These are phyloP conservation scores for Emmonsia crescens DNA, from an alignment of 2,329 filamentous ascomycete genomes.

Conservation along the genomic window DNA sequence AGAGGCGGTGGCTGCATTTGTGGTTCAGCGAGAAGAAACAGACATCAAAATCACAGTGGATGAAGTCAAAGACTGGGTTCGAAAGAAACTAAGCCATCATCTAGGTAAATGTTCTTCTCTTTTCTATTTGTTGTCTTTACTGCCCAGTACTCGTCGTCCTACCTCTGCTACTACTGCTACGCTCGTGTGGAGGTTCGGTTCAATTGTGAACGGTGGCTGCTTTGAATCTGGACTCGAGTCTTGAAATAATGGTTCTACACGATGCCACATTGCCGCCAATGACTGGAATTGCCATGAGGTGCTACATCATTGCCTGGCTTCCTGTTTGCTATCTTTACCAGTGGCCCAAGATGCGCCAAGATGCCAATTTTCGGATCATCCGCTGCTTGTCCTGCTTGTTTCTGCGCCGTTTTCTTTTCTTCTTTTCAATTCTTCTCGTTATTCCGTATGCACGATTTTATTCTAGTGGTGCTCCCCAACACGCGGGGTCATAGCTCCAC, in stretches of 20 bases:
- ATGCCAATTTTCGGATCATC: neutral
- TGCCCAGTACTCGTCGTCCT: neutral
- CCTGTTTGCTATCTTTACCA: neutral
- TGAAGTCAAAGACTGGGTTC: conserved; percentile 62
- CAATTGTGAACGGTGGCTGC: neutral
- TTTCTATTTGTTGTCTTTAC: neutral
- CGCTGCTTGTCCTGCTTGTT: conserved; percentile 13
- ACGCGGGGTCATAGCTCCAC: neutral
- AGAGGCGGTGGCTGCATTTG: conserved; percentile 76
- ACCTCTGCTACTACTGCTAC: neutral
- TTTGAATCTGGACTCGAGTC: neutral
- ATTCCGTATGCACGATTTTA: neutral
- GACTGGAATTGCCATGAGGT: neutral
- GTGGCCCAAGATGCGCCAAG: conserved; percentile 7
- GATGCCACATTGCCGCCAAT: neutral
- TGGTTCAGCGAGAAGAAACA: conserved; percentile 44
- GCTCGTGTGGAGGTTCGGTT: neutral
- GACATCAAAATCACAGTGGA: conserved; percentile 42
- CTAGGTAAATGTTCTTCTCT: conserved; percentile 36
- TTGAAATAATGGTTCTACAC: neutral
- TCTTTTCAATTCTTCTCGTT: neutral
- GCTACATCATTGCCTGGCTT: neutral
- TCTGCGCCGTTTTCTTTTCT: conserved; percentile 7
- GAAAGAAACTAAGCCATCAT: conserved; percentile 59
- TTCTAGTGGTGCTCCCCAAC: neutral